These are phyloP conservation scores for Claviceps sorghi DNA, from an alignment of 2,329 filamentous ascomycete species.

Conservation along the genomic window DNA sequence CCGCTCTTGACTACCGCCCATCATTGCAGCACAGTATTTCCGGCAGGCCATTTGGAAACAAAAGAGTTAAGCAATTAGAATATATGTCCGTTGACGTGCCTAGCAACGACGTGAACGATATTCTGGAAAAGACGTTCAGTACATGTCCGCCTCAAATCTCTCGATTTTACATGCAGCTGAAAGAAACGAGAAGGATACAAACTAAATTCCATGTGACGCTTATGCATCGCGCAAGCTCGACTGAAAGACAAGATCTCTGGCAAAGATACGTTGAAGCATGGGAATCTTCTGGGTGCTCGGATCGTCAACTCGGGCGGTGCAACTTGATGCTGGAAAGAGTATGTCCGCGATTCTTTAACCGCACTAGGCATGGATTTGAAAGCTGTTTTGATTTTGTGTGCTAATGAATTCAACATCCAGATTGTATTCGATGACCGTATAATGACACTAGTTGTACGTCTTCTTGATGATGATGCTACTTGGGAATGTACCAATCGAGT, in stretches of 20 bases:
- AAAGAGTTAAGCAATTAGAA: slow-evolving; percentile 37
- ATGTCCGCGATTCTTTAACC: slow-evolving; percentile 10
- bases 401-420: slow-evolving; percentile 14
- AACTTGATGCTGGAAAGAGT: slow-evolving; percentile 48
- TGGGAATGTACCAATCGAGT: slow-evolving; percentile 65
- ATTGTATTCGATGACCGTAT: slow-evolving; percentile 74
- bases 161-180: slow-evolving; percentile 59
- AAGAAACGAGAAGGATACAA: slow-evolving; percentile 62
- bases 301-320: slow-evolving; percentile 41
- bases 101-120: slow-evolving; percentile 26
- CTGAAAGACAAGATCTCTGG: slow-evolving; percentile 58
- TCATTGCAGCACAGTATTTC: slow-evolving; percentile 63
- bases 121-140: slow-evolving; percentile 58
- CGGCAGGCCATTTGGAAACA: slow-evolving; percentile 17
- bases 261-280: slow-evolving; percentile 52
- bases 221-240: slow-evolving; percentile 58
- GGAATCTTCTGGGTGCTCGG: slow-evolving; percentile 18
- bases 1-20: slow-evolving; percentile 63
- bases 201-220: slow-evolving; percentile 85
- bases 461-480: slow-evolving; percentile 39
- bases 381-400: neutral
- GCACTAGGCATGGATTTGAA: neutral
- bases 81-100: slow-evolving; percentile 40
- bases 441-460: slow-evolving; percentile 80
- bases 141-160: slow-evolving; percentile 28